Base-by-base conservation (phyloP, 2,329 filamentous ascomycete genomes). In the Ophiostoma perfectum region DNA sequence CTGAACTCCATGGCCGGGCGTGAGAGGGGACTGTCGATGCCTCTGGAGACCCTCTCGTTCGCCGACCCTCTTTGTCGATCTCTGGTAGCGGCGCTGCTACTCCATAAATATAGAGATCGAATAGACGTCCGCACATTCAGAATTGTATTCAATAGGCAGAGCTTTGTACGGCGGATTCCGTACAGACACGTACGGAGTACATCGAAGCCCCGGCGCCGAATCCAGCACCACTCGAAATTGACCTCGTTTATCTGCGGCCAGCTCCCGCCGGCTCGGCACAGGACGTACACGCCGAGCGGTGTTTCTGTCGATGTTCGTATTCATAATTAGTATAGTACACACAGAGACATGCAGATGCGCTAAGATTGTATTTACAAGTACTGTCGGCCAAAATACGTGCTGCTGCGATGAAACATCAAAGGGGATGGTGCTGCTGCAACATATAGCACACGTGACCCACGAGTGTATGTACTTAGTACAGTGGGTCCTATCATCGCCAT, bases 161-260 rank as follows among this genome's bases (percentile, higher is more conserved):
- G 27, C 27, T 27, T 27, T 27, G 27, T 27, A 27, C 27, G 27
- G 27, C 27, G 27, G 27, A 27, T 27, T 27, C 27, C 2, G 27
- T 27, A 27, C 27, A 27, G 27, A 27, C 27, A 27, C 27, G 27
- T 27, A 27, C 27, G 27, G 27, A 27, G 27, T 27, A 27, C 27
- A 27, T 27, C 27, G 27, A 27, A 27, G 27, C 27, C 27, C 27
- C 27, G 2, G 27, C 27, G 27, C 27, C 27, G 27, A 27, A 27
- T 12, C 6, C 47, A 52, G 2, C 49, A 27, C 49, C n/a, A n/a
- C 49, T 55, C 5, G 6, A 8, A 36, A 55, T 42, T 63, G 60
- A 2, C 38, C 58, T 62, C 58, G 58, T 63, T 38, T 41, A 63
- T 44, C 60, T 63, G 60, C 39, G 60, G 60, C n/a, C 58, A 58